phyloP scores from a whole-genome alignment of 225 moss, liverwort and hornwort species.

The Antitrichia curtipendula region DNA sequence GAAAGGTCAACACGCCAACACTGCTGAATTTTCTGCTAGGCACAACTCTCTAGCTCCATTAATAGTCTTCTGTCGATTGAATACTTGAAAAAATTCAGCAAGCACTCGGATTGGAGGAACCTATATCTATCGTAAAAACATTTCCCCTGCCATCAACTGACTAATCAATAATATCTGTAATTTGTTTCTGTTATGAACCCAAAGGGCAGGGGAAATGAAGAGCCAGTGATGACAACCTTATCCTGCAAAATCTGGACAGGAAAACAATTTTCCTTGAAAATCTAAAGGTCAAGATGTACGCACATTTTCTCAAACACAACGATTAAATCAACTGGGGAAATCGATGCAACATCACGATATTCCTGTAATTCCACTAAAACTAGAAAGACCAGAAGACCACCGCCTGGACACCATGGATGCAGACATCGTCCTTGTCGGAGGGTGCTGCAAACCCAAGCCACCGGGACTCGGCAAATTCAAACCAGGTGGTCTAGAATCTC shows the following conservation, averaged over 20 bases:
- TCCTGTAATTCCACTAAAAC: not conserved
- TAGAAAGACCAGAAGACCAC: conserved; percentile 17
- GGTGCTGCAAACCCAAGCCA: not conserved
- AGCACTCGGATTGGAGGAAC: not conserved
- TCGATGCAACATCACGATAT: not conserved
- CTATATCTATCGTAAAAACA: not conserved
- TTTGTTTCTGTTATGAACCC: not conserved
- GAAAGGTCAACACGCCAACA: not conserved
- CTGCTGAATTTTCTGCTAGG: not conserved
- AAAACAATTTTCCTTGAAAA: not conserved
- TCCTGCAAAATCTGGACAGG: conserved; percentile 6
- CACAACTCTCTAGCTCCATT: not conserved
- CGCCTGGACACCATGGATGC: conserved; percentile 26
- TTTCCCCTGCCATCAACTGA: not conserved
- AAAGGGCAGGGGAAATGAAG: not conserved
- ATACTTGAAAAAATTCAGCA: not conserved
- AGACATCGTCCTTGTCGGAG: conserved; percentile 8
- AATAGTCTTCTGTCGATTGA: not conserved
- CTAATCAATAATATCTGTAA: not conserved
- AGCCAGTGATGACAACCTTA: not conserved
- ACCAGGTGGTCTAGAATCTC: conserved; percentile 16
- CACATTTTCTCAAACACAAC: not conserved
- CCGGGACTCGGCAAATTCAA: conserved; percentile 20
- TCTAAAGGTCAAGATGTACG: not conserved
- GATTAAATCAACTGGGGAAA: not conserved